phyloP scores from a whole-genome alignment of 768 basidiomycete species.

The Kwoniella mangroviensis region DNA sequence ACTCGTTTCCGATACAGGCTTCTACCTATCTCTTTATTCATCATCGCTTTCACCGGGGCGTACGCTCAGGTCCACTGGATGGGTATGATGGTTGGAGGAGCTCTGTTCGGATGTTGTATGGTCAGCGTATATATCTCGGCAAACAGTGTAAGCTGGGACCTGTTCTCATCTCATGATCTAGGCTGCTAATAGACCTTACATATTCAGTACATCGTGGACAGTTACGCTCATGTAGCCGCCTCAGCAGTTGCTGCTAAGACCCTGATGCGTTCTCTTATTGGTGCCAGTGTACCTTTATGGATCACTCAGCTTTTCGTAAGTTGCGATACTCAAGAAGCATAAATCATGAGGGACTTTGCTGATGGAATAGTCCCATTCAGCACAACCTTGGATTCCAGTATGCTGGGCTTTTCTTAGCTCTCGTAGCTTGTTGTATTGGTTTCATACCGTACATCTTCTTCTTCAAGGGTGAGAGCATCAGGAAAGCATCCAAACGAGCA shows the following conservation, averaged over 20 bases:
- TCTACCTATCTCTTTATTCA: constrained; percentile 71
- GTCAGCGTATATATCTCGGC: constrained; percentile 67
- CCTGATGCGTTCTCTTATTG: constrained; percentile 68
- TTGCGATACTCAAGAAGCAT: not conserved
- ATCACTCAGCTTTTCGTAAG: constrained; percentile 65
- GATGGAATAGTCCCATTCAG: constrained; percentile 3
- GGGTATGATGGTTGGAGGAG: constrained; percentile 66
- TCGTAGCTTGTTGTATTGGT: constrained; percentile 39
- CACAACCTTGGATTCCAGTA: constrained; percentile 46
- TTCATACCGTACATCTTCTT: constrained; percentile 48
- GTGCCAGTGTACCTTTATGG: constrained; percentile 80
- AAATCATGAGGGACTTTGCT: not conserved
- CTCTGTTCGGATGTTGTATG: constrained; percentile 65
- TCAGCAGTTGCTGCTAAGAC: constrained; percentile 69
- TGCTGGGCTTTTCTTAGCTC: constrained; percentile 39
- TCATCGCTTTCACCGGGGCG: constrained; percentile 71
- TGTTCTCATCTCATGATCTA: not conserved
- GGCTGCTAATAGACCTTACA: not conserved
- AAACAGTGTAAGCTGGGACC: constrained; percentile 56
- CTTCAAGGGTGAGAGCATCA: constrained; percentile 40
- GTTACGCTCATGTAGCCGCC: constrained; percentile 55
- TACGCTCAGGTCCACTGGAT: constrained; percentile 70
- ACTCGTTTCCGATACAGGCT: not conserved
- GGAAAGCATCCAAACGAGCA: constrained; percentile 33
- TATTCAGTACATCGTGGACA: constrained; percentile 26